Evolutionary conservation across 1,139 yeast species (phyloP).

Genomic region (Scheffersomyces stambukii): DNA sequence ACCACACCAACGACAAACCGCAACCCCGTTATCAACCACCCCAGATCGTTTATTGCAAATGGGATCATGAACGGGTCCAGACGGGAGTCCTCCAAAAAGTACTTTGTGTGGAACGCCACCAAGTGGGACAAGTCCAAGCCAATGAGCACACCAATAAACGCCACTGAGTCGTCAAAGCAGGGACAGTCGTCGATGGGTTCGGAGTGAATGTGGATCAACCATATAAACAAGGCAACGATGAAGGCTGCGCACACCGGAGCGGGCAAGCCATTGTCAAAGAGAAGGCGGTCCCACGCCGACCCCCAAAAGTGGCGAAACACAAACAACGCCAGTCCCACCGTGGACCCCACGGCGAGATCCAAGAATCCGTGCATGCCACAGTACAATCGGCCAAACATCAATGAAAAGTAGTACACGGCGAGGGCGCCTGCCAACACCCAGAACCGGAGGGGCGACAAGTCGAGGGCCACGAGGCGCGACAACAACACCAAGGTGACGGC

Average conservation of each 20-base stretch:
- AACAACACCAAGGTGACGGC: constrained; percentile 59
- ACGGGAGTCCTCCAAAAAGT: constrained; percentile 16
- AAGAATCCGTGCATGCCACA: constrained; percentile 98
- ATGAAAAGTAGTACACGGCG: constrained; percentile 54
- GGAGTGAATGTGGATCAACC: constrained; percentile 65
- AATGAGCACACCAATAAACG: constrained; percentile 83
- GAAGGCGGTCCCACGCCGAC: constrained; percentile 34
- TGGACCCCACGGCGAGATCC: constrained; percentile 65
- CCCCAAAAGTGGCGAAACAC: constrained; percentile 37
- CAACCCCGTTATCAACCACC: constrained; percentile 33
- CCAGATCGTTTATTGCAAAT: constrained; percentile 35
- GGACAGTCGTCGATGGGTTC: constrained; percentile 94
- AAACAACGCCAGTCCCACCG: constrained; percentile 54
- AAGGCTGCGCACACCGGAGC: constrained; percentile 31
- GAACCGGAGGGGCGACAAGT: constrained; percentile 7
- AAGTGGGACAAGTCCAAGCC: constrained; percentile 67
- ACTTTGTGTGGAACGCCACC: constrained; percentile 25
- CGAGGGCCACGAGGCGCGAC: constrained; percentile 13
- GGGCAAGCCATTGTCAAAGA: constrained; percentile 23
- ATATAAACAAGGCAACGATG: constrained; percentile 38
- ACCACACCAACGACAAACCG: constrained; percentile 57
- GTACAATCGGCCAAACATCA: constrained; percentile 78
- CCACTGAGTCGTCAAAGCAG: constrained; percentile 92
- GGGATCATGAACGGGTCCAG: constrained; percentile 36
- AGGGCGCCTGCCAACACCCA: constrained; percentile 13